Evolutionary conservation across 2,329 filamentous ascomycete species (phyloP), one percentile per base, ranked within the genome.

Genomic region (Byssothecium circinans): DNA sequence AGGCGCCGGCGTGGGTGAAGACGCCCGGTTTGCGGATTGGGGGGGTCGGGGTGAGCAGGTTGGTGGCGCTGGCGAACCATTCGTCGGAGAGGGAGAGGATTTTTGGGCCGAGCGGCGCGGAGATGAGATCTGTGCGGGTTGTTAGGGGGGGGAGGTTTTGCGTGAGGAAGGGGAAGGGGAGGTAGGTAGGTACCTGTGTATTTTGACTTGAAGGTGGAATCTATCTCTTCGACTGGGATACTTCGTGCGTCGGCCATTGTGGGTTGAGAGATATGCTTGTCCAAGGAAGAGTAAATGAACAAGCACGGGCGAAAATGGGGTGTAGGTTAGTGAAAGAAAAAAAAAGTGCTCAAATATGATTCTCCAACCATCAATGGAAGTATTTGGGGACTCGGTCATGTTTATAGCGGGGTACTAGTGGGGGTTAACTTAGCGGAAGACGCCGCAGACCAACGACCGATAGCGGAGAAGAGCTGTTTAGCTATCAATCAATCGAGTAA

Each of bases 1-100:
- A 85, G 39, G 81, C 81, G 47, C 82, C 82, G 3, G 80, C 76
- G 62, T 82, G 78, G 33, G 79, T 75, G 68, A 83, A 84, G 58
- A 81, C 75, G 41, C 81, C 81, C 0, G 80, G 77, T 47, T 78
- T 79, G 54, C 77, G 78, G 55, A 84, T 71, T 2, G 81, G 78
- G 1, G 80, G 69, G 1, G 77, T 79, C 0, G 80, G 79, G 0
- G 78, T 83, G 43, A 79, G 77, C 51, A 85, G 79, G 69, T 84
- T 84, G 8, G 73, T 70, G 43, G 81, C 82, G 2, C 75, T 72
- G 43, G 82, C 82, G 70, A 84, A 85, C 74, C 76, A 84, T 71
- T 84, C 81, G 68, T 84, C 79, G 53, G 78, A 81, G 69, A 76
- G 78, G 52, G 79, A 71, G 53, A 84, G 72, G 57, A 84, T 70